A percentile compares a stretch with the other conserved stretches of the same genome.
phyloP scores from a whole-genome alignment of 306 rosid species.

The Dalbergia cultrata region DNA sequence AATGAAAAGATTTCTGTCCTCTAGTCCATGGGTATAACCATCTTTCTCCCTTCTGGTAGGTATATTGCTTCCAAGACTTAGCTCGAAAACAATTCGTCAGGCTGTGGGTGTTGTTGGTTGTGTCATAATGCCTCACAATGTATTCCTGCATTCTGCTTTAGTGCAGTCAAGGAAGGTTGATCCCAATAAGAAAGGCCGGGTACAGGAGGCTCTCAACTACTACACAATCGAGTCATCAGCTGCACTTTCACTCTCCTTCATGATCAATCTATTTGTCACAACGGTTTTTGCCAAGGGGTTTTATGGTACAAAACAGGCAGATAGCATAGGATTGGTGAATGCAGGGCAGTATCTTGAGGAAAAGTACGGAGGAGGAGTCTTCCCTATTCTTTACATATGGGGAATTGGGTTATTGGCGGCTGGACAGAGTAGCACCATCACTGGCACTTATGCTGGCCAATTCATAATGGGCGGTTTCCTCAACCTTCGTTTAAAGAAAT shows the following conservation, averaged over 20 bases:
- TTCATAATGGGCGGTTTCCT: constrained; percentile 98
- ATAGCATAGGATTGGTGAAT: constrained; percentile 79
- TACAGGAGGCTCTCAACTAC: constrained; percentile 91
- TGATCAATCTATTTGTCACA: constrained; percentile 85
- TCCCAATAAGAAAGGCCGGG: constrained; percentile 70
- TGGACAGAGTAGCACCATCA: constrained; percentile 92
- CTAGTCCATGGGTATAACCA: constrained; percentile 35
- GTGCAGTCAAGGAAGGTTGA: constrained; percentile 87
- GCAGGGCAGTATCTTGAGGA: constrained; percentile 87
- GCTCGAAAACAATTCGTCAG: constrained; percentile 88
- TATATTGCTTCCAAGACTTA: constrained; percentile 79
- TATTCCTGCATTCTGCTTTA: constrained; percentile 87
- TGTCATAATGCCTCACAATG: constrained; percentile 94
- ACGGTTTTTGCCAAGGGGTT: constrained; percentile 86
- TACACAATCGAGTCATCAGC: constrained; percentile 77
- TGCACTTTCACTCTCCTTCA: constrained; percentile 77
- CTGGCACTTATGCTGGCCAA: constrained; percentile 94
- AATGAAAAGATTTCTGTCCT: constrained; percentile 12
- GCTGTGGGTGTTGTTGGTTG: constrained; percentile 96
- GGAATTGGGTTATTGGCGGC: constrained; percentile 92
- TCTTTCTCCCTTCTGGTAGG: constrained; percentile 57
- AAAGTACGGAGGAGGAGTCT: constrained; percentile 83
- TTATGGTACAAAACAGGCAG: constrained; percentile 72
- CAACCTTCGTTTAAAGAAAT: constrained; percentile 84
- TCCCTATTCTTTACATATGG: constrained; percentile 92